Conservation (phyloP, 331 rosid species). For the Malus hybrid region DNA sequence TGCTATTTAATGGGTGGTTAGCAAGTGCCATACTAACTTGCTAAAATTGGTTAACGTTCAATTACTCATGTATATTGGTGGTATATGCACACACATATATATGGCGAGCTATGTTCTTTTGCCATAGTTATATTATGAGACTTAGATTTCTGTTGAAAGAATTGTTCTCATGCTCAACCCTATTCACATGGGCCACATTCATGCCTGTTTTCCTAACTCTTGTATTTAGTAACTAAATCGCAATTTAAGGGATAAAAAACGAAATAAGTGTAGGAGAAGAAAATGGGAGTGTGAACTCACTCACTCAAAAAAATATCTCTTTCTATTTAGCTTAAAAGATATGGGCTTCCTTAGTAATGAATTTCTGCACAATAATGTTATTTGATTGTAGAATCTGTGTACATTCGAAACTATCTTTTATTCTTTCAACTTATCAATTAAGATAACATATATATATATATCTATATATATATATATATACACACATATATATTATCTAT, state of each 20-base stretch:
- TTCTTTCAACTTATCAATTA: not conserved
- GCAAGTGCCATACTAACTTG: not conserved
- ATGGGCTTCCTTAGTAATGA: not conserved
- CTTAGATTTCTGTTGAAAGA: not conserved
- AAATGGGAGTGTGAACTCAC: not conserved
- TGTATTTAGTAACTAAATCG: not conserved
- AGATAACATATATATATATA: not conserved
- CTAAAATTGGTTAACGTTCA: not conserved
- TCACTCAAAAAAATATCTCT: too few relatives aligned
- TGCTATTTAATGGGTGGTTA: not conserved
- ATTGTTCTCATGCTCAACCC: not conserved
- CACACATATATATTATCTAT: too few relatives aligned
- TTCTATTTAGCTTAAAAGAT: not conserved
- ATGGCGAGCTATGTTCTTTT: not conserved
- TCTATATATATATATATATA: too few relatives aligned
- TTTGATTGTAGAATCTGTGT: not conserved
- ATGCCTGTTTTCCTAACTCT: not conserved
- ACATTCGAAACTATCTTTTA: not conserved
- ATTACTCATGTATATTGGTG: not conserved
- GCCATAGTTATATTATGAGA: not conserved
- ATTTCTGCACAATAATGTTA: not conserved
- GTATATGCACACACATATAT: not conserved
- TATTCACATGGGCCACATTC: not conserved
- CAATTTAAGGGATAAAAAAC: not conserved
- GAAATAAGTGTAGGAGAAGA: not conserved